Evolutionary conservation across 192 early-diverging fungal genomes (phyloP), one percentile per base, ranked within the genome.

Genomic region (Coemansia biformis): DNA sequence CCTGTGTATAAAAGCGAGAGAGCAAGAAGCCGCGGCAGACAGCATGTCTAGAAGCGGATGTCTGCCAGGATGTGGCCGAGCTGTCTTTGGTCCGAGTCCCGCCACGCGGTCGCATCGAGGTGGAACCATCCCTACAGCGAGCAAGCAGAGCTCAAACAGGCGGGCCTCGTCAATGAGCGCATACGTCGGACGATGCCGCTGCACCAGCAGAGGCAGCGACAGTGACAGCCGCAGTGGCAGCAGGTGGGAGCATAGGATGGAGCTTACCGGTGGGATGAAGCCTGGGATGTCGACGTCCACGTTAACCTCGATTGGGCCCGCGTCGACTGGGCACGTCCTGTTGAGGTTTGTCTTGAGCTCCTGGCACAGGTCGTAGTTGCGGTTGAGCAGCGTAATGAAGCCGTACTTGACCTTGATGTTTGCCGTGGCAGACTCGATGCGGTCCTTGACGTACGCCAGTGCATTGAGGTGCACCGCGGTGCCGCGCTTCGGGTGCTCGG

Each of bases 61-160:
- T 75, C 56, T 11, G 71, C 71, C 14, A 58, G 36, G 29, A 75
- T 75, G 17, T 53, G 63, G 15, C 71, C 71, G 11, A 75, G 49
- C 38, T 67, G 64, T 46, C 66, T 75, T 16, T 66, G 43, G 39
- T 75, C 71, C 18, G 55, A 55, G 36, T 66, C 54, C 17, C 71
- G 48, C 64, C 64, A 67, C 0, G 63, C 71, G 7, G 46, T 53
- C 15, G 64, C 71, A 22, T 75, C 71, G 12, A 75, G 52, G 26
- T 66, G 59, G 64, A 63, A 75, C 64, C 64, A 74, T 5, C 70
- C 70, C 61, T 64, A 64, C n/a, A n/a, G n/a, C n/a, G n/a, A n/a
- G n/a, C n/a, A n/a, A n/a, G n/a, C n/a, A n/a, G n/a, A n/a, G n/a
- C n/a, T n/a, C n/a, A n/a, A n/a, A n/a, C n/a, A n/a, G n/a, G n/a